phyloP scores from a whole-genome alignment of 1,284 basidiomycete species.

The Fomitiporia mediterranea region DNA sequence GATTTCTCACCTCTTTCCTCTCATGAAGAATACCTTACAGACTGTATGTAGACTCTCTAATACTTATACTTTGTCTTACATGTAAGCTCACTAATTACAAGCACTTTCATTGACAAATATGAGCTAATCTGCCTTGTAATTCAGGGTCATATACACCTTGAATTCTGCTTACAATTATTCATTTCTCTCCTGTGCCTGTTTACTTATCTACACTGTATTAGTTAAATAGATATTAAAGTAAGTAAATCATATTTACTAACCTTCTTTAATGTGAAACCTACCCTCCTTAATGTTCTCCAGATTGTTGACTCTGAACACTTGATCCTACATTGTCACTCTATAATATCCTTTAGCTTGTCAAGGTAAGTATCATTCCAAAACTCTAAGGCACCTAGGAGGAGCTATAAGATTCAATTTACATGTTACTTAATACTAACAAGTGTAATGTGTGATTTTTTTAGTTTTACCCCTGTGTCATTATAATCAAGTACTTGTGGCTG shows the following conservation, averaged over 20 bases:
- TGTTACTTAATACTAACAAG: no score
- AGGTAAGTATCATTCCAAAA: constrained; percentile 14
- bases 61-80: constrained; percentile 30
- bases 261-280: constrained; percentile 27
- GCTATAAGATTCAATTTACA: no score
- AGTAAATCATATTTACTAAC: constrained; percentile 20
- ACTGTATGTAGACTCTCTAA: constrained; percentile 25
- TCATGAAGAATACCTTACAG: constrained; percentile 30
- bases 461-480: no score
- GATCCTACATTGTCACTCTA: constrained; percentile 18
- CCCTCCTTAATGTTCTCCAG: constrained; percentile 21
- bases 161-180: constrained; percentile 25
- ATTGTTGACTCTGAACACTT: constrained; percentile 23
- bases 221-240: not conserved
- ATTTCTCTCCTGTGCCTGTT: constrained; percentile 25
- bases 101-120: constrained; percentile 35
- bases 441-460: no score
- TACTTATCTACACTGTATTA: constrained; percentile 22
- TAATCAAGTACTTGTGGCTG: no score
- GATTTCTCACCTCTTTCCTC: constrained; percentile 28
- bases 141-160: constrained; percentile 21
- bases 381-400: not conserved
- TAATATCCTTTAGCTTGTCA: constrained; percentile 15
- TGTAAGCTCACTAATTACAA: constrained; percentile 27
- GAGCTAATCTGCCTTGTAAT: constrained; percentile 29